Evolutionary conservation across 176 grass and related monocot species (phyloP).

Genomic region (Poa pratensis): DNA sequence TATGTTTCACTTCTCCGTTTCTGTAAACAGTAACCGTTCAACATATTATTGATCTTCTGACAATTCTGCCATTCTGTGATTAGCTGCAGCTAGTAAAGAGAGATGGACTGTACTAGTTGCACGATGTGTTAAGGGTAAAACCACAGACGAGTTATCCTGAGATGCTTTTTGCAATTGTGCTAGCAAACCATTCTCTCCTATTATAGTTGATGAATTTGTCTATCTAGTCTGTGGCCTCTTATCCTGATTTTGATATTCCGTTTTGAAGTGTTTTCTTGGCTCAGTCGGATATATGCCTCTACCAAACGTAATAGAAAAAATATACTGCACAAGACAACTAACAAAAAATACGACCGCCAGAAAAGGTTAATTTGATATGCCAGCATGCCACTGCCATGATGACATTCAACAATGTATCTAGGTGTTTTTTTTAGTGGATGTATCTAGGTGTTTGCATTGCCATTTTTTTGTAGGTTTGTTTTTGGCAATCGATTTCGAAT

Average conservation of each 20-base stretch:
- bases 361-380: background rate
- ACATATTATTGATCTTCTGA: background rate
- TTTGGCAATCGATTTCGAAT: background rate
- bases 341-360: too few species aligned
- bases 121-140: conserved; percentile 12
- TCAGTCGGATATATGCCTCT: too few species aligned
- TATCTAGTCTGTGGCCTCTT: conserved; percentile 30
- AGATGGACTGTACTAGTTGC: conserved; percentile 19
- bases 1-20: background rate
- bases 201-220: background rate
- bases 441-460: background rate
- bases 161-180: conserved; percentile 18
- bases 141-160: background rate
- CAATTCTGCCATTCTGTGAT: background rate
- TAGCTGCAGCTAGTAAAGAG: conserved; percentile 28
- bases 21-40: conserved; percentile 11
- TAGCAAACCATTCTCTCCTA: conserved; percentile 22
- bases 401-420: background rate
- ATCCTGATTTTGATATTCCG: conserved; percentile 5
- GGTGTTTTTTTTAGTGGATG: background rate
- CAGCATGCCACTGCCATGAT: background rate
- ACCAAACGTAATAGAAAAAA: too few species aligned
- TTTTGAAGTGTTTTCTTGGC: too few species aligned
- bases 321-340: too few species aligned
- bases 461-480: too few species aligned